Percentiles rank a stretch among this genome's conserved stretches.
These are phyloP conservation scores for Fragaria vesca DNA, from an alignment of 306 rosid genomes.

Conservation along the genomic window DNA sequence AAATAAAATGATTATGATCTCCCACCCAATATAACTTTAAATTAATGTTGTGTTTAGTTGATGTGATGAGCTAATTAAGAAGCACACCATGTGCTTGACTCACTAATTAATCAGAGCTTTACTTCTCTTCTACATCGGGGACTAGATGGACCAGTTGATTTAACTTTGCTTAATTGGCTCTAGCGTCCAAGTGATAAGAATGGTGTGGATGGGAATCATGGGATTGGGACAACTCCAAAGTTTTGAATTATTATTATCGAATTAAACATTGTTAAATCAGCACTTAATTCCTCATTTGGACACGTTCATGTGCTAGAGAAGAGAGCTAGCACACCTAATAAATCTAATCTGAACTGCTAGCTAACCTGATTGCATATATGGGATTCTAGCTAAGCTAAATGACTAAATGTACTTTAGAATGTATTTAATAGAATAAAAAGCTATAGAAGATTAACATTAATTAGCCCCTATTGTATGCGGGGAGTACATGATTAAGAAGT, in stretches of 20 bases:
- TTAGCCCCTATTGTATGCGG: too few relatives aligned
- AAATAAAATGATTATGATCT: background rate
- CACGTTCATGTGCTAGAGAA: background rate
- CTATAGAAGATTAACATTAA: background rate
- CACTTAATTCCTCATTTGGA: slow-evolving; percentile 9
- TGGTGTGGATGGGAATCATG: background rate
- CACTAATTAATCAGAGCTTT: slow-evolving; percentile 5
- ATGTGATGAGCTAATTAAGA: slow-evolving; percentile 2
- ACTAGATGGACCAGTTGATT: slow-evolving; percentile 3
- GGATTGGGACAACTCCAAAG: background rate
- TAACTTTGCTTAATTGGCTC: background rate
- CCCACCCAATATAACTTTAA: background rate
- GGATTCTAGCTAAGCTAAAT: background rate
- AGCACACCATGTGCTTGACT: slow-evolving; percentile 16
- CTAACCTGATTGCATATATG: background rate
- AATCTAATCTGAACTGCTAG: background rate
- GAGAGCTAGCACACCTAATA: background rate
- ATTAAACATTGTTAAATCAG: background rate
- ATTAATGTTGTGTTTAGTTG: slow-evolving; percentile 13
- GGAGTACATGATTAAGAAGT: too few relatives aligned
- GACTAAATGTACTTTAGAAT: background rate
- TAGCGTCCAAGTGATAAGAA: background rate
- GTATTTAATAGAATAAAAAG: background rate
- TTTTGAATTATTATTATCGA: slow-evolving; percentile 1
- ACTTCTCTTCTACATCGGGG: background rate